These are phyloP conservation scores for Colletotrichum gloeosporioides DNA, from an alignment of 2,329 filamentous ascomycete genomes.

Conservation along the genomic window DNA sequence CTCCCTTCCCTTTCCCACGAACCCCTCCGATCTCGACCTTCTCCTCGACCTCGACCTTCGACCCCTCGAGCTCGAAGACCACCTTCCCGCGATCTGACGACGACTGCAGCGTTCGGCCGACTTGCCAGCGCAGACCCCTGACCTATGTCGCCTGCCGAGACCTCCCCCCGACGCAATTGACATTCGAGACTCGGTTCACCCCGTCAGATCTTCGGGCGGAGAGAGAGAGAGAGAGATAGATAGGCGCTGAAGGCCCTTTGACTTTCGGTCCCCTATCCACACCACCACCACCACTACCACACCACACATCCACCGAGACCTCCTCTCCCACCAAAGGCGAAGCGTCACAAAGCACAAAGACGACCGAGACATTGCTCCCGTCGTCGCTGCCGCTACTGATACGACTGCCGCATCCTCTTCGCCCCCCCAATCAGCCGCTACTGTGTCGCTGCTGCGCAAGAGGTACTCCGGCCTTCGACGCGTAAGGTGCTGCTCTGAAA, in stretches of 20 bases:
- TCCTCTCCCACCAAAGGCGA: neutral
- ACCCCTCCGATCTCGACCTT: neutral
- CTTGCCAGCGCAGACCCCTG: constrained; percentile 6
- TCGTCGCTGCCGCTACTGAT: neutral
- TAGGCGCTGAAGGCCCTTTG: neutral
- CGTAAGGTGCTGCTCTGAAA: neutral
- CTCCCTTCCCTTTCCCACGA: constrained; percentile 4
- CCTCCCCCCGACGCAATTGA: constrained; percentile 1
- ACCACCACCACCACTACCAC: neutral
- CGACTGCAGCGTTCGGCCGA: neutral
- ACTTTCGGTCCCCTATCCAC: neutral
- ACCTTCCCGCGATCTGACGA: neutral
- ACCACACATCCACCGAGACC: neutral
- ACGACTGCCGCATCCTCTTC: neutral
- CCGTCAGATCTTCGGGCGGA: neutral
- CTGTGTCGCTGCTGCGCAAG: neutral
- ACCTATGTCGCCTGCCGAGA: constrained; percentile 18
- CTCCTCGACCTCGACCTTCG: neutral
- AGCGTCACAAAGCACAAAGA: constrained; percentile 9
- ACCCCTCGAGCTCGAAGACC: neutral
- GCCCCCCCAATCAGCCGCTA: neutral
- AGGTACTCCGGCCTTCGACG: neutral
- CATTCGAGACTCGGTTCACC: neutral
- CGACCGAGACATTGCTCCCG: neutral
- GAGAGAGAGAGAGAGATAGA: neutral